Evolutionary conservation across 1,284 basidiomycete genomes (phyloP).

Genomic region (Abortiporus biennis): DNA sequence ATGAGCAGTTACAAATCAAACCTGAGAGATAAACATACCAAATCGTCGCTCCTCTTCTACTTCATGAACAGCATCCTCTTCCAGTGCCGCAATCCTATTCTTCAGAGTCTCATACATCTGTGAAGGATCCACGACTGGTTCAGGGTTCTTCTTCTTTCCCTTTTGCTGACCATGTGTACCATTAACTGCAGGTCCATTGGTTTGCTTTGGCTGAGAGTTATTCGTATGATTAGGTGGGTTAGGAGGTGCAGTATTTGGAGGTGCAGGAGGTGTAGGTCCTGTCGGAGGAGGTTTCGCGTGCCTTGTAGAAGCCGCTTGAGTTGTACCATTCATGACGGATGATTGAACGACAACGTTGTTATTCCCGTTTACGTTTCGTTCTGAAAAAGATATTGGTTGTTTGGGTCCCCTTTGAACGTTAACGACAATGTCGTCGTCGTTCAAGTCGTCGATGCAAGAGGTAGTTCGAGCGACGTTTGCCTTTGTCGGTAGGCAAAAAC

Average conservation of each 20-base stretch:
- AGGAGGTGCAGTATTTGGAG: slow-evolving; percentile 42
- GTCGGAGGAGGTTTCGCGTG: slow-evolving; percentile 37
- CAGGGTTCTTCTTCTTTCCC: slow-evolving; percentile 63
- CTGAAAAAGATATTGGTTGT: no score
- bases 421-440: no score
- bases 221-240: slow-evolving; percentile 27
- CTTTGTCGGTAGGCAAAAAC: no score
- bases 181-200: slow-evolving; percentile 25
- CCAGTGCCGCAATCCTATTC: slow-evolving; percentile 77
- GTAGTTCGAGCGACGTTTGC: no score
- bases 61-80: slow-evolving; percentile 77
- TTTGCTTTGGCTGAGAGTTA: slow-evolving; percentile 18
- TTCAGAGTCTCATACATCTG: slow-evolving; percentile 82
- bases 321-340: slow-evolving; percentile 35
- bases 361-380: no score
- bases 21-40: slow-evolving; percentile 40
- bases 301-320: slow-evolving; percentile 19
- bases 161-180: slow-evolving; percentile 31
- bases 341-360: not conserved
- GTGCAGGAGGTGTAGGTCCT: slow-evolving; percentile 56
- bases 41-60: slow-evolving; percentile 76
- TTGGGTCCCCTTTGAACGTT: no score
- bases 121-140: slow-evolving; percentile 64
- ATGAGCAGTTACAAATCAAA: slow-evolving; percentile 2
- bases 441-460: no score